These are phyloP conservation scores for Aspergillus versicolor DNA, from an alignment of 2,329 filamentous ascomycete genomes.

Conservation along the genomic window DNA sequence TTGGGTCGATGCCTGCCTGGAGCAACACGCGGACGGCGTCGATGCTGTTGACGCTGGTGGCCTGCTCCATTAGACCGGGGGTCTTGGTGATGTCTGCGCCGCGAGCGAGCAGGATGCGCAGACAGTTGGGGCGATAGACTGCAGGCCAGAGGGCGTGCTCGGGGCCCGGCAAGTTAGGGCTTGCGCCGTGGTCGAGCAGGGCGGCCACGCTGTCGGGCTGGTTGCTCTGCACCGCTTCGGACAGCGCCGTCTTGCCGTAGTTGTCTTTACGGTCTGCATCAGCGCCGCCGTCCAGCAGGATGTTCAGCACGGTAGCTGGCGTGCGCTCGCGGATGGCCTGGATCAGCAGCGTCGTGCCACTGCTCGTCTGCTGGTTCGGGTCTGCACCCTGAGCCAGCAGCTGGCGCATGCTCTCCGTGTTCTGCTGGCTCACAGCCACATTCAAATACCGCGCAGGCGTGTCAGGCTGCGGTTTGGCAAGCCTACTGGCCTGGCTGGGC, in stretches of 20 bases:
- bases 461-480: no score
- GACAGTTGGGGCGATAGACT: constrained; percentile 57
- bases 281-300: constrained; percentile 60
- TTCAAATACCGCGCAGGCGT: no score
- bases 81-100: constrained; percentile 62
- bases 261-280: constrained; percentile 60
- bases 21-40: constrained; percentile 60
- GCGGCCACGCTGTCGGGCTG: constrained; percentile 57
- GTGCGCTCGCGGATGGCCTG: constrained; percentile 60
- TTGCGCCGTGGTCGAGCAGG: constrained; percentile 59
- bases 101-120: constrained; percentile 58
- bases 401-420: constrained; percentile 55
- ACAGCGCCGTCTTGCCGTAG: constrained; percentile 63
- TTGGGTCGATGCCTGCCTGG: constrained; percentile 60
- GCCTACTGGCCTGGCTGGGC: no score
- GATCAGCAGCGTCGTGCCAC: constrained; percentile 62
- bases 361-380: constrained; percentile 51
- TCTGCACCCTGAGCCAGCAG: constrained; percentile 44
- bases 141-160: constrained; percentile 69
- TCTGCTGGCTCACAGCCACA: constrained; percentile 49
- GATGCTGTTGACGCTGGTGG: constrained; percentile 62
- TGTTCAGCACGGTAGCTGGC: constrained; percentile 55
- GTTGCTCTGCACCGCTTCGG: constrained; percentile 58
- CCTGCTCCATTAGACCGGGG: constrained; percentile 65
- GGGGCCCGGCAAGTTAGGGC: constrained; percentile 67